These are phyloP conservation scores for Pseudogymnoascus sp. DNA, from an alignment of 2,329 filamentous ascomycete species.

Conservation along the genomic window DNA sequence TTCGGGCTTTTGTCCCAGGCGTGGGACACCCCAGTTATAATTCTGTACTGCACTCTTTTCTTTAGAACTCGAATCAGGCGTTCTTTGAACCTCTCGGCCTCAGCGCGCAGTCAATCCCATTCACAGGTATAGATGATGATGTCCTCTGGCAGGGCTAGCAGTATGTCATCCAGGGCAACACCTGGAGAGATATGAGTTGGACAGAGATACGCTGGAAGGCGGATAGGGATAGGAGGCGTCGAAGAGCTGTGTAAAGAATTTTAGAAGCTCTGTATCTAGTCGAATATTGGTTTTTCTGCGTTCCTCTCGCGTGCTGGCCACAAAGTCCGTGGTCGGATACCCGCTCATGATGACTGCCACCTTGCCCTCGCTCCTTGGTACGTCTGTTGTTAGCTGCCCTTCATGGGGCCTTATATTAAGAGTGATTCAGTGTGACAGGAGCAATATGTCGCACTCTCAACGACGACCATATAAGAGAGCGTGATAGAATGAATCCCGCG, in stretches of 20 bases:
- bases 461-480: too few relatives aligned
- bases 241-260: neutral
- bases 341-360: neutral
- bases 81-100: neutral
- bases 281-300: neutral
- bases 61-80: neutral
- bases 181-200: neutral
- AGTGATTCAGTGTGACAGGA: too few relatives aligned
- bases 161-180: neutral
- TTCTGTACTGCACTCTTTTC: neutral
- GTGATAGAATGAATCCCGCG: too few relatives aligned
- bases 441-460: too few relatives aligned
- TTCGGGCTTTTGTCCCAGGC: neutral
- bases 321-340: neutral
- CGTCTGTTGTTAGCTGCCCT: neutral
- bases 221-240: neutral
- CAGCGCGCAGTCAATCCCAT: neutral
- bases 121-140: neutral
- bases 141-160: neutral
- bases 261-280: neutral
- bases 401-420: too few relatives aligned
- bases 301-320: neutral
- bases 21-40: neutral
- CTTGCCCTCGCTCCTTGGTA: neutral
- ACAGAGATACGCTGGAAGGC: neutral